These are phyloP conservation scores for Fusarium abutilonis DNA, from an alignment of 2,329 filamentous ascomycete species.

Conservation along the genomic window DNA sequence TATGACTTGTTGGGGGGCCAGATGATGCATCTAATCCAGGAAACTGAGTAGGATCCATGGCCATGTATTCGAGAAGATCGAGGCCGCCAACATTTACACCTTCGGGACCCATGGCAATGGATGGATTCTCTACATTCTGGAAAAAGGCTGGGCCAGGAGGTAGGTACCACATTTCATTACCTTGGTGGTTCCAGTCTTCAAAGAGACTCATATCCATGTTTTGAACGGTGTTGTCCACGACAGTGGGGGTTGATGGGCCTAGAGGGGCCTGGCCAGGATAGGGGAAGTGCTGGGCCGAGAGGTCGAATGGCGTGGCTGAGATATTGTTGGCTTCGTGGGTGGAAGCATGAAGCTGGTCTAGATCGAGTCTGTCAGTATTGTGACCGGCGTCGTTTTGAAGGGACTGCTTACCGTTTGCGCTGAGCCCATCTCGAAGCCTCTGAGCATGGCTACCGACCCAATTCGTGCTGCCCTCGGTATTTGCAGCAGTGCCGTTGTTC, in stretches of 20 bases:
- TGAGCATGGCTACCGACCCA: slow-evolving; percentile 54
- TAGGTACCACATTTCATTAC: slow-evolving; percentile 74
- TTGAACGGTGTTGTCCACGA: slow-evolving; percentile 45
- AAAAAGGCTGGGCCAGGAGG: slow-evolving; percentile 71
- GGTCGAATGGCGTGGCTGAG: slow-evolving; percentile 71
- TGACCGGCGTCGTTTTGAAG: background rate
- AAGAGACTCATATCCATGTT: slow-evolving; percentile 57
- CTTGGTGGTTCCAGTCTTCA: slow-evolving; percentile 65
- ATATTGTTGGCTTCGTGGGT: slow-evolving; percentile 60
- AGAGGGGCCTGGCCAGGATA: slow-evolving; percentile 62
- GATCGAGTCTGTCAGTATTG: slow-evolving; percentile 19
- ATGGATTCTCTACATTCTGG: slow-evolving; percentile 69
- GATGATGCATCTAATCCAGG: slow-evolving; percentile 48
- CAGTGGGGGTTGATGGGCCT: slow-evolving; percentile 60
- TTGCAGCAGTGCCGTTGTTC: slow-evolving; percentile 42
- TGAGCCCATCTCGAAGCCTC: slow-evolving; percentile 54
- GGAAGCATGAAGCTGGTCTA: slow-evolving; percentile 52
- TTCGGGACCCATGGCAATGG: slow-evolving; percentile 73
- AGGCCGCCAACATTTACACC: slow-evolving; percentile 73
- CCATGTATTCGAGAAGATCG: slow-evolving; percentile 74
- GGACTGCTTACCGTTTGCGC: slow-evolving; percentile 50
- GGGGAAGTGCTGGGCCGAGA: slow-evolving; percentile 64
- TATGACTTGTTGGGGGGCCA: slow-evolving; percentile 38
- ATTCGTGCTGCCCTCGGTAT: slow-evolving; percentile 39
- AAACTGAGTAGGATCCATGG: slow-evolving; percentile 63